Evolutionary conservation across 805 yeast genomes (phyloP), one percentile per base, ranked within the genome.

Genomic region (Candida ulmi): DNA sequence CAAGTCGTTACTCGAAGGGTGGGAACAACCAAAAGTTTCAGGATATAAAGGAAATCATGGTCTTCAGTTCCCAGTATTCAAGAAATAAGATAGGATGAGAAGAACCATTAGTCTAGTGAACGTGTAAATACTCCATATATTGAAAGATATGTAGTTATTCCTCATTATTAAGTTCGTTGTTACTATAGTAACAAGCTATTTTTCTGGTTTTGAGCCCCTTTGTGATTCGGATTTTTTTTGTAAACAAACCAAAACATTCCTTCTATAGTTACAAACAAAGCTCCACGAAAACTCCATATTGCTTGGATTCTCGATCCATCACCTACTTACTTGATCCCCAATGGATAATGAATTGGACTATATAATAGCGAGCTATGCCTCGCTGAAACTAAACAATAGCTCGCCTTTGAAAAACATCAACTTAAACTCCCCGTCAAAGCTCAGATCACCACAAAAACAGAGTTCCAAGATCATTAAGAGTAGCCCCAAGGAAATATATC

Each of bases 41-140:
- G 65, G 68, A 25, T 79, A 79, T 54, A 68, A 63, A 40, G 84
- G 84, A 2, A 63, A 66, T 35, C 86, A 80, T 49, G 86, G 86
- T 11, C 27, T 58, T 11, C 24, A 47, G 31, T 54, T 51, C 48
- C 59, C 60, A 17, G 50, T 44, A 5, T 56, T 56, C 26, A 28
- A 48, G 30, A 51, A 16, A 18, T 32, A 13, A 12, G 15, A 5
- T n/a, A n/a, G n/a, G n/a, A n/a, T n/a, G n/a, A n/a, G n/a, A n/a
- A n/a, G n/a, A n/a, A n/a, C n/a, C n/a, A n/a, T n/a, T n/a, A n/a
- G n/a, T n/a, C n/a, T n/a, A n/a, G n/a, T n/a, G n/a, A n/a, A n/a
- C n/a, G n/a, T n/a, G n/a, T n/a, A n/a, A n/a, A n/a, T n/a, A n/a
- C n/a, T n/a, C n/a, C n/a, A n/a, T n/a, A n/a, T n/a, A n/a, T n/a